A percentile compares a stretch with the other conserved stretches of the same genome.
Conservation (phyloP, 1,284 basidiomycete genomes). For the Exobasidium rhododendri region DNA sequence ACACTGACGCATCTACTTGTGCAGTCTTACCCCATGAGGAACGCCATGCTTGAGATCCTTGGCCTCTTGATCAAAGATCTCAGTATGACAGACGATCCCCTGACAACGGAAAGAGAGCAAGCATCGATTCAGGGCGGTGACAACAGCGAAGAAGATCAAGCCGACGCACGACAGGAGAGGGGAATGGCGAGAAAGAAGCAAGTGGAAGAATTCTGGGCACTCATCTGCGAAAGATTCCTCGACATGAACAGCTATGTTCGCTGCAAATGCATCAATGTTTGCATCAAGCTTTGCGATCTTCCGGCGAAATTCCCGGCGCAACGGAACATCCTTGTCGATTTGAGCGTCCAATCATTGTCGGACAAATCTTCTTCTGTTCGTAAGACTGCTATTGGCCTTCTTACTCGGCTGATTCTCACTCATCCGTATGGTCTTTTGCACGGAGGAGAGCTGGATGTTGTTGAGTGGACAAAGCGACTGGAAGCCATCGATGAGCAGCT, state of each 20-base stretch:
- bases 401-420: constrained; percentile 75
- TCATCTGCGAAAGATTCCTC: constrained; percentile 79
- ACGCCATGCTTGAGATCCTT: constrained; percentile 52
- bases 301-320: constrained; percentile 82
- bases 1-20: neutral
- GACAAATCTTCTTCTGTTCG: constrained; percentile 88
- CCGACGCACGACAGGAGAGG: constrained; percentile 15
- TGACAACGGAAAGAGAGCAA: constrained; percentile 11
- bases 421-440: constrained; percentile 85
- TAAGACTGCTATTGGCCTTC: constrained; percentile 74
- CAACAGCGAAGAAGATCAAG: constrained; percentile 24
- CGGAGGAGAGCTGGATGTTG: constrained; percentile 73
- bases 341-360: constrained; percentile 75
- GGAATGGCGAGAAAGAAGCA: constrained; percentile 69
- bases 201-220: constrained; percentile 75
- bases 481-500: constrained; percentile 61
- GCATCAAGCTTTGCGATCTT: constrained; percentile 69
- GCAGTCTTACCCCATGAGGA: constrained; percentile 87
- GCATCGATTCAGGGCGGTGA: neutral
- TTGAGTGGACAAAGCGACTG: constrained; percentile 71
- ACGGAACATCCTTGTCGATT: constrained; percentile 70
- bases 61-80: constrained; percentile 57
- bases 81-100: constrained; percentile 34
- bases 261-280: constrained; percentile 75
- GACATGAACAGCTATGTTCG: constrained; percentile 90